Percentiles rank a stretch among this genome's conserved stretches.
Conservation (phyloP, 2,329 filamentous ascomycete species). For the Helicocarpus griseus region DNA sequence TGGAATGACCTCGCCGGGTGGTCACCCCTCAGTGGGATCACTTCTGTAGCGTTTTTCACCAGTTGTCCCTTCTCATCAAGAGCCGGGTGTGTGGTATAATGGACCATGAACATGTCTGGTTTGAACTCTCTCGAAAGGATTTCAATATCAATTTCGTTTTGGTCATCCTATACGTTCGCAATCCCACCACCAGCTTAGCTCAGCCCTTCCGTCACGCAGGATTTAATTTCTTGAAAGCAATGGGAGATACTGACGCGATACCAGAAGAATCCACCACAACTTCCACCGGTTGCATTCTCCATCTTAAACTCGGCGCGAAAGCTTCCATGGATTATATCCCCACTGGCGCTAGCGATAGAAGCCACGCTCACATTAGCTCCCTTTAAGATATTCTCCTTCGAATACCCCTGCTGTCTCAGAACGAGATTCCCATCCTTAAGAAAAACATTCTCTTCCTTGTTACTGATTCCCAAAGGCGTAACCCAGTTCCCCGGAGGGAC, state of each 20-base stretch:
- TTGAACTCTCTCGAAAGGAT: constrained; percentile 18
- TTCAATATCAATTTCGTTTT: constrained; percentile 22
- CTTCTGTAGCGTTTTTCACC: constrained; percentile 17
- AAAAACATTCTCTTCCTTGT: constrained; percentile 18
- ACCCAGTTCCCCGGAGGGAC: constrained; percentile 15
- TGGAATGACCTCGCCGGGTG: constrained; percentile 12
- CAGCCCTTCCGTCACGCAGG: background rate
- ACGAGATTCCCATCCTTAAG: constrained; percentile 17
- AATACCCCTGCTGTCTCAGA: constrained; percentile 18
- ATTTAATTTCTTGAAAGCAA: background rate
- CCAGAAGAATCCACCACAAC: constrained; percentile 22
- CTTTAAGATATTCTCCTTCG: constrained; percentile 10
- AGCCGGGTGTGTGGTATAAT: constrained; percentile 22
- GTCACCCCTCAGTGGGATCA: constrained; percentile 13
- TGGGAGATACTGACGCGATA: constrained; percentile 17
- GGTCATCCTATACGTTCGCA: constrained; percentile 16
- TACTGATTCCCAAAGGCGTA: constrained; percentile 17
- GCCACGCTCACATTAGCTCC: constrained; percentile 18
- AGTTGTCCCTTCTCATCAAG: constrained; percentile 12
- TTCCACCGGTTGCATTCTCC: constrained; percentile 18
- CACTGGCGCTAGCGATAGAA: constrained; percentile 16
- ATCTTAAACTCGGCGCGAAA: constrained; percentile 19
- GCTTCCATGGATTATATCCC: constrained; percentile 19
- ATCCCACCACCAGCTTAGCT: background rate
- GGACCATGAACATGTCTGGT: constrained; percentile 16